Percentiles rank a stretch among this genome's conserved stretches.
phyloP scores from a whole-genome alignment of 306 rosid genomes.

The Sicyos edulis region DNA sequence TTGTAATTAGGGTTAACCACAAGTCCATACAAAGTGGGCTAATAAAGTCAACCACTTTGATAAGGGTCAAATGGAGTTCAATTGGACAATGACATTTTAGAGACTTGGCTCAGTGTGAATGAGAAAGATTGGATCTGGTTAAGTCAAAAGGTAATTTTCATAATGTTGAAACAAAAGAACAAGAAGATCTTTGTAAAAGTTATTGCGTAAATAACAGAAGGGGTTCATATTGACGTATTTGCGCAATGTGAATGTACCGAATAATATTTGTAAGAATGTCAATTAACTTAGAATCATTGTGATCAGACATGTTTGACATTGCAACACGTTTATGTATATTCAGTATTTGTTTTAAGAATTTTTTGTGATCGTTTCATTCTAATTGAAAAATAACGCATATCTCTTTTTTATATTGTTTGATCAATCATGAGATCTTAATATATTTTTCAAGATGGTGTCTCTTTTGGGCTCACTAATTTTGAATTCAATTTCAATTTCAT shows the following conservation, averaged over 20 bases:
- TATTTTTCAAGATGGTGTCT: no score
- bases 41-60: background rate
- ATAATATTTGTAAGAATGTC: background rate
- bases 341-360: no score
- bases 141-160: background rate
- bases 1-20: background rate
- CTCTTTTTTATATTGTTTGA: no score
- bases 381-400: no score
- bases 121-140: background rate
- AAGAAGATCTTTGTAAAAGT: background rate
- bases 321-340: no score
- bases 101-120: background rate
- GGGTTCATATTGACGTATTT: background rate
- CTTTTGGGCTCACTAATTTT: no score
- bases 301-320: no score
- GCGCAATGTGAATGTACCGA: background rate
- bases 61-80: constrained; percentile 13
- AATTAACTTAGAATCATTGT: background rate
- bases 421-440: no score
- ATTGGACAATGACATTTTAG: background rate
- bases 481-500: no score
- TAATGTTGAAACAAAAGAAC: background rate
- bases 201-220: background rate
- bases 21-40: background rate
- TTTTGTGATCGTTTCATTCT: no score